These are phyloP conservation scores for Schizothecium vesticola DNA, from an alignment of 495 filamentous ascomycete genomes.

Conservation along the genomic window DNA sequence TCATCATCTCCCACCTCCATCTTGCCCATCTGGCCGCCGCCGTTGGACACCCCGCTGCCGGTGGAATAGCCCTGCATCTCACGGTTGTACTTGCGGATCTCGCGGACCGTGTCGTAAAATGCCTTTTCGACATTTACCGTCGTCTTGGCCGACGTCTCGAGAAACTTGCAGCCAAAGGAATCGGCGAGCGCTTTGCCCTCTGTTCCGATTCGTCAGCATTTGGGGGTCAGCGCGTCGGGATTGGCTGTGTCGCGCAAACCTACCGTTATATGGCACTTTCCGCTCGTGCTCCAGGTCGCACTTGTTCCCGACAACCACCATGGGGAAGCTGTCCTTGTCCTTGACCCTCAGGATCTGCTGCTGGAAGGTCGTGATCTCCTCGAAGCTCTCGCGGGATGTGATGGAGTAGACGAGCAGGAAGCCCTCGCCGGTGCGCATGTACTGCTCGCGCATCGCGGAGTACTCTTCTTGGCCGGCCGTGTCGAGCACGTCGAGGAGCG, in stretches of 20 bases:
- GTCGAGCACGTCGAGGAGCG: constrained; percentile 93
- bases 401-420: constrained; percentile 98
- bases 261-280: constrained; percentile 87
- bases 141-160: constrained; percentile 97
- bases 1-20: constrained; percentile 72
- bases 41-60: constrained; percentile 56
- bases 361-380: constrained; percentile 97
- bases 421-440: constrained; percentile 98
- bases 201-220: constrained; percentile 40
- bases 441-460: constrained; percentile 98
- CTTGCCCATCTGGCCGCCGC: constrained; percentile 60
- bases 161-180: constrained; percentile 92
- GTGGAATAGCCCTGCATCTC: constrained; percentile 83
- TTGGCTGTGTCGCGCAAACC: constrained; percentile 15
- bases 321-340: constrained; percentile 98
- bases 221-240: not conserved
- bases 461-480: constrained; percentile 99
- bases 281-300: constrained; percentile 92
- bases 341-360: constrained; percentile 98
- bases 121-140: constrained; percentile 97
- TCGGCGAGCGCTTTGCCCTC: constrained; percentile 84
- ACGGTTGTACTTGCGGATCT: constrained; percentile 96
- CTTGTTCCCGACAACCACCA: constrained; percentile 99
- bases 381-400: constrained; percentile 92
- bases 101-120: constrained; percentile 95